Conservation (phyloP, 2,329 filamentous ascomycete genomes). For the Phaeomoniella chlamydospora region DNA sequence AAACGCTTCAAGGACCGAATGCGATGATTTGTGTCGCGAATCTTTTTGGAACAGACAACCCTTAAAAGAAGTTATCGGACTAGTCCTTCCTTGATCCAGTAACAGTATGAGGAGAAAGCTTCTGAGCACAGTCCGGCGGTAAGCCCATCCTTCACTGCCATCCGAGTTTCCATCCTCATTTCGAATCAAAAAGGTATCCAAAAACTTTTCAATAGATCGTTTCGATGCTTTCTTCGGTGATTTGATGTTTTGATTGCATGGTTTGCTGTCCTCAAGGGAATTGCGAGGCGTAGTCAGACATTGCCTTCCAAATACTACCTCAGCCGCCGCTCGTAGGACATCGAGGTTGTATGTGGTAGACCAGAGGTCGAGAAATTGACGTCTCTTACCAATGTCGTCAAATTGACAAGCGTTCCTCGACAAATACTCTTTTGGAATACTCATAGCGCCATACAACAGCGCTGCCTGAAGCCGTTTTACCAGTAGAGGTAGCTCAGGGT, state of each 20-base stretch:
- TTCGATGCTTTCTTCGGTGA: constrained; percentile 15
- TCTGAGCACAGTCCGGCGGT: constrained; percentile 41
- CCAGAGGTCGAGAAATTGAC: constrained; percentile 43
- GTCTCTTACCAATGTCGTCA: constrained; percentile 43
- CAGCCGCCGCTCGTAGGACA: constrained; percentile 36
- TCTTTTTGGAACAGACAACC: constrained; percentile 35
- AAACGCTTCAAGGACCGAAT: constrained; percentile 35
- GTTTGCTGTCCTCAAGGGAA: not conserved
- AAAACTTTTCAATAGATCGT: constrained; percentile 34
- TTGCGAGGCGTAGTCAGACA: not conserved
- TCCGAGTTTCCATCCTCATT: constrained; percentile 38
- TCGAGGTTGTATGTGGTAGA: constrained; percentile 40
- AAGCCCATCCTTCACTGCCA: constrained; percentile 25
- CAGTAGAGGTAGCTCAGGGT: constrained; percentile 32
- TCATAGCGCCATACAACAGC: constrained; percentile 41
- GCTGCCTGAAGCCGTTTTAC: constrained; percentile 45
- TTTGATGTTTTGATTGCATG: constrained; percentile 2
- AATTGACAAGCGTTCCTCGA: constrained; percentile 28
- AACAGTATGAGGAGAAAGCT: constrained; percentile 46
- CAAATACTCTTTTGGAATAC: constrained; percentile 37
- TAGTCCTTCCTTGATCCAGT: constrained; percentile 39
- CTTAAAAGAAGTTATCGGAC: constrained; percentile 10
- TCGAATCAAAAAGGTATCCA: constrained; percentile 42
- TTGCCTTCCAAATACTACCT: constrained; percentile 42
- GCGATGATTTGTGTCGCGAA: constrained; percentile 42